Conservation (phyloP, 2,329 filamentous ascomycete genomes). For the Coccinonectria pachysandricola region DNA sequence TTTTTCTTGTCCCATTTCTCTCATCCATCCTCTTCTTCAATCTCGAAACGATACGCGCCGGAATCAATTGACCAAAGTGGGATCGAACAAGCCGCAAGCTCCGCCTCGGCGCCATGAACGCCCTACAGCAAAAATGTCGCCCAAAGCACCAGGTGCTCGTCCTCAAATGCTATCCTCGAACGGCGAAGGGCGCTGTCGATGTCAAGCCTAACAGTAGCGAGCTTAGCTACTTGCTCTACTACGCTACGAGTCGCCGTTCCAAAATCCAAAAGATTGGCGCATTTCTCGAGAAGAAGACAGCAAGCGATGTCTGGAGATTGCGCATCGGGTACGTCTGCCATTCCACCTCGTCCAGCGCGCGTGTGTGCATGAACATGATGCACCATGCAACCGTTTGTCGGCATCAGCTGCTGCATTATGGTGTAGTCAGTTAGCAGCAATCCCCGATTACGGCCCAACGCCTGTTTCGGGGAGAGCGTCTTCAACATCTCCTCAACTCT, state of each 20-base stretch:
- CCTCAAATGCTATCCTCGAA: constrained; percentile 91
- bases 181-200: constrained; percentile 81
- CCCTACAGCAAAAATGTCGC: constrained; percentile 59
- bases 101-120: constrained; percentile 51
- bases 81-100: too few relatives aligned
- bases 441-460: too few relatives aligned
- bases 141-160: constrained; percentile 96
- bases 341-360: constrained; percentile 4
- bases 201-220: constrained; percentile 95
- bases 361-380: too few relatives aligned
- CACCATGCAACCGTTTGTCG: constrained; percentile 8
- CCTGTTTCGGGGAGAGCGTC: too few relatives aligned
- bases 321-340: constrained; percentile 76
- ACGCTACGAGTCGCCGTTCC: constrained; percentile 84
- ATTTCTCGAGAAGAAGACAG: constrained; percentile 90
- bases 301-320: constrained; percentile 79
- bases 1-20: too few relatives aligned
- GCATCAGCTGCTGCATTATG: neutral
- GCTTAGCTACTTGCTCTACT: constrained; percentile 93
- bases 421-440: too few relatives aligned
- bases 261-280: constrained; percentile 94
- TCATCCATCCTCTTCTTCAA: too few relatives aligned
- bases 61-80: too few relatives aligned
- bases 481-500: too few relatives aligned
- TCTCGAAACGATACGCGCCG: too few relatives aligned